Evolutionary conservation across 768 basidiomycete species (phyloP).

Genomic region (Tricholoma furcatifolium): DNA sequence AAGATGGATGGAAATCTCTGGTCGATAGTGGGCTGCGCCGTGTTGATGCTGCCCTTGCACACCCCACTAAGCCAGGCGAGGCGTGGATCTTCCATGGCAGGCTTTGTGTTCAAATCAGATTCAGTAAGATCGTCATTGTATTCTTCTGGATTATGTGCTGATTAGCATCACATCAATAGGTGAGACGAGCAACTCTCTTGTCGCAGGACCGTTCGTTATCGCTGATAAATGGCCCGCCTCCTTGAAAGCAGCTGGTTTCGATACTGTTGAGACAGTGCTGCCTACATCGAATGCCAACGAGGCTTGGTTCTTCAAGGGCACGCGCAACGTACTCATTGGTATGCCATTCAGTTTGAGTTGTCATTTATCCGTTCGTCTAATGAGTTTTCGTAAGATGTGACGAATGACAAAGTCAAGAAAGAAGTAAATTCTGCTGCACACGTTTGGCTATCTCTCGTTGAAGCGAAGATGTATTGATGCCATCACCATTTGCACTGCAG

Average conservation of each 20-base stretch:
- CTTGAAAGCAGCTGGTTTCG: not conserved
- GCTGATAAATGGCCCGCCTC: slow-evolving; percentile 1
- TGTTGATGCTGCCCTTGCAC: not conserved
- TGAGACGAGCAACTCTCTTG: not conserved
- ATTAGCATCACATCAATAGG: not conserved
- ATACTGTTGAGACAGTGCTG: not conserved
- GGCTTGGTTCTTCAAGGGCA: slow-evolving; percentile 3
- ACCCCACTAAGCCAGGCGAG: not conserved
- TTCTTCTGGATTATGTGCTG: not conserved
- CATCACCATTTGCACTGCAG: slow-evolving; percentile 1
- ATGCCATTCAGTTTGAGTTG: not conserved
- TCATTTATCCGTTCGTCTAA: not conserved
- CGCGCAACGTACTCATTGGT: not conserved
- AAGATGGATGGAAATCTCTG: not conserved
- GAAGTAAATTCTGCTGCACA: not conserved
- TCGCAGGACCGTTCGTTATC: not conserved
- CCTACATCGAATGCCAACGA: not conserved
- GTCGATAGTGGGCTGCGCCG: not conserved
- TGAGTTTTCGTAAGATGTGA: not conserved
- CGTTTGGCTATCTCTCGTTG: not conserved
- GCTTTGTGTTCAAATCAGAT: not conserved
- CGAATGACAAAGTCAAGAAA: not conserved
- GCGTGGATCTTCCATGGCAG: slow-evolving; percentile 4
- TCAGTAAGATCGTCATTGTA: not conserved
- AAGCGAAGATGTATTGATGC: slow-evolving; percentile 1